Percentiles rank a stretch among this genome's conserved stretches.
These are phyloP conservation scores for Ceratocystis smalleyi DNA, from an alignment of 2,329 filamentous ascomycete genomes.

Conservation along the genomic window DNA sequence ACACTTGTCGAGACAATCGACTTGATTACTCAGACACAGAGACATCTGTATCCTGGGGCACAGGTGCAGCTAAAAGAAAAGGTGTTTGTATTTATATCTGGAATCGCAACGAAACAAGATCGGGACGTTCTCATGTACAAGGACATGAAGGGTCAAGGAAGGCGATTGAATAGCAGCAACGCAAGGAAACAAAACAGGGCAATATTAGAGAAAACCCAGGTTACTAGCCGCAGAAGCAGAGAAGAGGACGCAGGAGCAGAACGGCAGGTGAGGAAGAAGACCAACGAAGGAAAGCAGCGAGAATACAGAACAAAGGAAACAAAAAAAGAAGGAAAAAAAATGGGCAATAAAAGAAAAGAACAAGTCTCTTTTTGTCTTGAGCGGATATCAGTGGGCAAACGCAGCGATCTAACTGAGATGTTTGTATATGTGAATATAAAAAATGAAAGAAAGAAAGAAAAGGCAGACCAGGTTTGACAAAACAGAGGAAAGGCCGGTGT, in stretches of 20 bases:
- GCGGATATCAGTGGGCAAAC: background rate
- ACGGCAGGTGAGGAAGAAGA: conserved; percentile 17
- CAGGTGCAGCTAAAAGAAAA: background rate
- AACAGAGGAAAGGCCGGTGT: background rate
- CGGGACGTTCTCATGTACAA: background rate
- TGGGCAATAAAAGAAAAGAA: background rate
- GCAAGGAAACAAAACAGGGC: conserved; percentile 4
- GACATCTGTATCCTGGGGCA: background rate
- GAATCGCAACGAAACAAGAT: background rate
- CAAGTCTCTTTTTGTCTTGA: background rate
- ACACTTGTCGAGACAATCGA: too few species aligned
- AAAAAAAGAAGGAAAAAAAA: background rate
- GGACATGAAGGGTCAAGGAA: conserved; percentile 4
- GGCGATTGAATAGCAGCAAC: conserved; percentile 1
- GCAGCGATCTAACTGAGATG: background rate
- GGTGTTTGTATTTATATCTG: background rate
- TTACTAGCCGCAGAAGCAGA: background rate
- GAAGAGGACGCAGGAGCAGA: conserved; percentile 17
- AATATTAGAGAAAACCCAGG: background rate
- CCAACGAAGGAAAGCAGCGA: conserved; percentile 16
- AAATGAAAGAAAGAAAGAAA: conserved; percentile 3
- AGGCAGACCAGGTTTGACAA: background rate
- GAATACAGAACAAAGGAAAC: conserved; percentile 12
- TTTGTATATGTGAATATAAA: conserved; percentile 3
- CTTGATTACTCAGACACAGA: too few species aligned